Evolutionary conservation across 768 basidiomycete species (phyloP).

Genomic region (Cyclocybe cylindracea): DNA sequence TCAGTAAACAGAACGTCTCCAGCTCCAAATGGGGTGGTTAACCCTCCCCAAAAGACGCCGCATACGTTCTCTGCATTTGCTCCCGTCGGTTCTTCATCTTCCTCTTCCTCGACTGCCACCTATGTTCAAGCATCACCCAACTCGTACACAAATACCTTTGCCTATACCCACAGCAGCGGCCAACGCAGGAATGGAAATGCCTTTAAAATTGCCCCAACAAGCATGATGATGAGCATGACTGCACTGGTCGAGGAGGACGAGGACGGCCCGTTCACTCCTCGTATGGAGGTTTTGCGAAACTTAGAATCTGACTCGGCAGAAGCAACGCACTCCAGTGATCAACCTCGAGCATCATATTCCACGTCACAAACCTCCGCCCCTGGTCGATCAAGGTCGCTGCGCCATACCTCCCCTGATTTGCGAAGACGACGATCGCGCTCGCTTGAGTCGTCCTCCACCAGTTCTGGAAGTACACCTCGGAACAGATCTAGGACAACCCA

Average conservation of each 20-base stretch:
- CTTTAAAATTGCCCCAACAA: slow-evolving; percentile 11
- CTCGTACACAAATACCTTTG: neutral
- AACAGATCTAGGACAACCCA: neutral
- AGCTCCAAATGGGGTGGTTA: too few species aligned
- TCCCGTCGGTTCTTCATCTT: slow-evolving; percentile 5
- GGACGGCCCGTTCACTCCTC: slow-evolving; percentile 17
- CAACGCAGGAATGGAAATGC: slow-evolving; percentile 9
- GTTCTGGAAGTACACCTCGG: slow-evolving; percentile 2
- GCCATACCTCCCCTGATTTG: slow-evolving; percentile 5
- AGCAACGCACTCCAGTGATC: too few species aligned
- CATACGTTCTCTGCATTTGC: slow-evolving; percentile 25
- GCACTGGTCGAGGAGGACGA: slow-evolving; percentile 28
- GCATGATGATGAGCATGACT: slow-evolving; percentile 23
- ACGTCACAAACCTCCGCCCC: neutral
- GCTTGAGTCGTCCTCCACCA: neutral
- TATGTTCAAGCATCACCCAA: neutral
- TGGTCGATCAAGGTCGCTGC: slow-evolving; percentile 1
- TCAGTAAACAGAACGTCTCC: too few species aligned
- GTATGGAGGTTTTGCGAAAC: slow-evolving; percentile 7
- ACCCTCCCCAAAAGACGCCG: neutral
- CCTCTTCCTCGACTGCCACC: neutral
- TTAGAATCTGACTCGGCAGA: neutral
- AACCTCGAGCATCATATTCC: too few species aligned
- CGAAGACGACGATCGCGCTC: slow-evolving; percentile 5
- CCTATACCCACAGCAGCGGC: neutral